phyloP scores from a whole-genome alignment of 2,329 filamentous ascomycete genomes.

The Diaporthe citriasiana region DNA sequence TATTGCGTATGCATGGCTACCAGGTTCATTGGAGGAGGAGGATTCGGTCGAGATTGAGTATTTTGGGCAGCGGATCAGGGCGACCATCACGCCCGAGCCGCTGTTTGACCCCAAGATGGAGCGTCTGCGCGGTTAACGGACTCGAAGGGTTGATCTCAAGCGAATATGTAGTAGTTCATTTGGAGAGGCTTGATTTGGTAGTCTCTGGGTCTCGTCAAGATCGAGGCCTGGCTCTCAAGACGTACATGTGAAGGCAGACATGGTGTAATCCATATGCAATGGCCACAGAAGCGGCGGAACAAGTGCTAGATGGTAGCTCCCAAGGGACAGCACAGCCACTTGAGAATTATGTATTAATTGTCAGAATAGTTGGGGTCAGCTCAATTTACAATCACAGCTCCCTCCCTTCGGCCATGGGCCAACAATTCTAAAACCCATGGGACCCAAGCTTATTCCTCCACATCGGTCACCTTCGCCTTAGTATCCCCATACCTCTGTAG shows the following conservation, averaged over 20 bases:
- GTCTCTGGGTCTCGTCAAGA: no score
- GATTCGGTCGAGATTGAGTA: slow-evolving; percentile 72
- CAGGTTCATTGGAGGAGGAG: slow-evolving; percentile 60
- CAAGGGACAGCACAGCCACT: no score
- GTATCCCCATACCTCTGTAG: slow-evolving; percentile 45
- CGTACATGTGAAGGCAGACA: no score
- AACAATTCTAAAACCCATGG: not conserved
- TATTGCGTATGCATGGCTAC: slow-evolving; percentile 71
- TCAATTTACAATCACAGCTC: not conserved
- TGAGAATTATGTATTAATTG: no score
- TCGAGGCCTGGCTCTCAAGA: no score
- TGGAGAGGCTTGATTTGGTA: not conserved
- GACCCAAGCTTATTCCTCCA: slow-evolving; percentile 24
- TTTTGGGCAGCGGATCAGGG: slow-evolving; percentile 67
- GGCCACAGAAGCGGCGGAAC: no score
- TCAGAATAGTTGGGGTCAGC: no score
- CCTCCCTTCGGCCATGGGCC: not conserved
- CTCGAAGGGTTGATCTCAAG: not conserved
- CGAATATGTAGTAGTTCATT: not conserved
- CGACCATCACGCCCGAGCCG: slow-evolving; percentile 67
- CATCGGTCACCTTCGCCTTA: slow-evolving; percentile 32
- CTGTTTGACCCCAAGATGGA: slow-evolving; percentile 54
- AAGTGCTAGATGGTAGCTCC: no score
- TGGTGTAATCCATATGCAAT: no score
- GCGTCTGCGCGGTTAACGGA: slow-evolving; percentile 23